Base-by-base conservation (phyloP, 2,329 filamentous ascomycete species). In the Apiospora arundinis region DNA sequence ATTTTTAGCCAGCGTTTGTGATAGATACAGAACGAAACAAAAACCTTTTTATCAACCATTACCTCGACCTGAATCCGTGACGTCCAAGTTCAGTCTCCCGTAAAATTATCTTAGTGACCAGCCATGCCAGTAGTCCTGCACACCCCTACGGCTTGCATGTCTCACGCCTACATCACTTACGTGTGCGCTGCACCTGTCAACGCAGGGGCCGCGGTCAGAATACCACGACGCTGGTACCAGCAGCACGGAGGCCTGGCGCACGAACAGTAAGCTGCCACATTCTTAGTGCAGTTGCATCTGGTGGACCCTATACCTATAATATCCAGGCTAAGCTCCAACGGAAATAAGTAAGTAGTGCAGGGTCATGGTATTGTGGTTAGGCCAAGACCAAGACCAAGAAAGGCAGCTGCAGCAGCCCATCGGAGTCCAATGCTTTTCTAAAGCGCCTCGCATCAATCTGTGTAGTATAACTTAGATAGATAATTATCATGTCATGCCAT, bases 241-340 rank as follows among this genome's bases (percentile, higher is more conserved):
- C 52, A 60, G 18, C 16, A 56, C 23, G 25, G 52, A 37, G 52
- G 28, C 5, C 28, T 16, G 11, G 21, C 28, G 52, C 28, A 60
- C 52, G 21, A 5, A 23, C 32, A 37, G 56, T 63, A 63, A 63
- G 56, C 32, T 40, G 21, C 9, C 56, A 63, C 56, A 32, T n/a
- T 40, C 56, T 63, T 63, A 63, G 56, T 32, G 56, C 32, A 63
- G 8, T 21, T 40, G 21, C 32, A 63, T 14, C 32, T 40, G 8
- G 56, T 63, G 56, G 56, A 12, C 32, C 56, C 56, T 60, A n/a
- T 40, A 63, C 56, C 56, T 63, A 40, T 40, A 63, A n/a, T 63
- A 63, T n/a, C 32, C 32, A n/a, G 32, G 56, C 56, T 63, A 40
- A 40, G 18, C 28, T 37, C 28, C 21, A 60, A 25, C 48, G n/a